Base-by-base conservation (phyloP, 352 stramenopile genomes). In the Phytopythium chamaehyphon region DNA sequence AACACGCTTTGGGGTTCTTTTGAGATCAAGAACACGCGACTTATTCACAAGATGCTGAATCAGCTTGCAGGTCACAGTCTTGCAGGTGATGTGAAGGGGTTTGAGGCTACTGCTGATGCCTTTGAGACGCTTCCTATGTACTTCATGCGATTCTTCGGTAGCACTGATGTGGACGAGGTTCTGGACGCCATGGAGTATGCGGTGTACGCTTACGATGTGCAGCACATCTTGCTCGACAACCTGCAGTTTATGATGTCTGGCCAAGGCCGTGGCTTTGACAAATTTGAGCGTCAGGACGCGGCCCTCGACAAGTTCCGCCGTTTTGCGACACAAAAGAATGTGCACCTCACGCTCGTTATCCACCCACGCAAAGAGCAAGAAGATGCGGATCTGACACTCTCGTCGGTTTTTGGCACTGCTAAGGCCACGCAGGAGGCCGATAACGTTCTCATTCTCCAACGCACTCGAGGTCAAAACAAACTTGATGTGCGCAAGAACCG, bases 381-480 rank as follows among this genome's bases (percentile, higher is more conserved):
- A 54, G 85, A 95, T 31, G 54, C 81, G 14, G 75, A 90, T 36
- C 71, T 98, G 43, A 97, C 84, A 35, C 93, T 99, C 24, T 95
- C 83, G 18, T 98, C 91, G 5, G 94, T 99, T 46, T 99, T 98
- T 57, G 97, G 97, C 45, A 98, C 93, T 19, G 97, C 96, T 35
- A 99, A 99, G 66, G 96, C 96, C 10, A 99, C 97, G 2, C 97
- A 99, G 76, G 97, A 99, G 76, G 97, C 97, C 10, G 97, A 99
- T 68, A 99, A 98, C 45, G 96, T 99, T 18, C 65, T 99, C n/a
- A 99, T 99, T 49, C 64, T 99, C 38, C 97, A 99, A 73, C 79
- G 81, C 47, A 88, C 76, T 14, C 62, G 68, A 18, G 87, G 80
- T 9, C 56, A 89, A 18, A 98, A 97, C 61, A 98, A 94, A 56